Percentiles rank a stretch among this genome's conserved stretches.
Conservation (phyloP, 371 early-diverging fungal species). For the Umbelopsis sp. region DNA sequence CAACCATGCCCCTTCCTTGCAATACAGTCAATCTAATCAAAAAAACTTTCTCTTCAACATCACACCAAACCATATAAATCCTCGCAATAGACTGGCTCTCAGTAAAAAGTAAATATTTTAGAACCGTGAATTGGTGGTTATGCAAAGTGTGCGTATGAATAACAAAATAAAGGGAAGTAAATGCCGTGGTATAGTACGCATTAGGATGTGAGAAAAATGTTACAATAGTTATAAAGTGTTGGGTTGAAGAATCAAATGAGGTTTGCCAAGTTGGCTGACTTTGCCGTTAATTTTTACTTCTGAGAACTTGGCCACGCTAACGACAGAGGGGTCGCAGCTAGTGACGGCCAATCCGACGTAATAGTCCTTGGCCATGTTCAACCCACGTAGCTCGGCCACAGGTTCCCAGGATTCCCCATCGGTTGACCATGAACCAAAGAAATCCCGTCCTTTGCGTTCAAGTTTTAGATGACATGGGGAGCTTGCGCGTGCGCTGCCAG, state of each 20-base stretch:
- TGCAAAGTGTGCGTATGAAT: not conserved
- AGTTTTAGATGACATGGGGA: slow-evolving; percentile 46
- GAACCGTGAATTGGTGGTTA: not conserved
- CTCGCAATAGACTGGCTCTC: too few species aligned
- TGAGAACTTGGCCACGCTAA: slow-evolving; percentile 49
- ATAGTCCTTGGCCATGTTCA: slow-evolving; percentile 38
- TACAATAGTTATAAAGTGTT: not conserved
- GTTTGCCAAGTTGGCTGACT: slow-evolving; percentile 29
- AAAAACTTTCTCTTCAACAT: too few species aligned
- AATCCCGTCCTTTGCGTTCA: slow-evolving; percentile 26
- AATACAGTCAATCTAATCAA: too few species aligned
- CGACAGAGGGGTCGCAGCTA: slow-evolving; percentile 48
- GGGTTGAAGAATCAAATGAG: slow-evolving; percentile 5
- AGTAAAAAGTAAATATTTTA: too few species aligned
- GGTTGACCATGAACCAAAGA: slow-evolving; percentile 22
- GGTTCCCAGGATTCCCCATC: slow-evolving; percentile 31
- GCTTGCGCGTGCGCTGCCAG: slow-evolving; percentile 38
- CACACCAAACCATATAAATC: too few species aligned
- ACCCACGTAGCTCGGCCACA: slow-evolving; percentile 26
- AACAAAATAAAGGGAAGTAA: not conserved
- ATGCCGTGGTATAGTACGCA: not conserved
- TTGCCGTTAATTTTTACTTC: slow-evolving; percentile 40
- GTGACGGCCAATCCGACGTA: slow-evolving; percentile 51
- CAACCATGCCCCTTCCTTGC: too few species aligned
- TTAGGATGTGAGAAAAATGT: not conserved